Percentiles rank a stretch among this genome's conserved stretches.
phyloP scores from a whole-genome alignment of 1,284 basidiomycete species.

The Ustilago crameri region DNA sequence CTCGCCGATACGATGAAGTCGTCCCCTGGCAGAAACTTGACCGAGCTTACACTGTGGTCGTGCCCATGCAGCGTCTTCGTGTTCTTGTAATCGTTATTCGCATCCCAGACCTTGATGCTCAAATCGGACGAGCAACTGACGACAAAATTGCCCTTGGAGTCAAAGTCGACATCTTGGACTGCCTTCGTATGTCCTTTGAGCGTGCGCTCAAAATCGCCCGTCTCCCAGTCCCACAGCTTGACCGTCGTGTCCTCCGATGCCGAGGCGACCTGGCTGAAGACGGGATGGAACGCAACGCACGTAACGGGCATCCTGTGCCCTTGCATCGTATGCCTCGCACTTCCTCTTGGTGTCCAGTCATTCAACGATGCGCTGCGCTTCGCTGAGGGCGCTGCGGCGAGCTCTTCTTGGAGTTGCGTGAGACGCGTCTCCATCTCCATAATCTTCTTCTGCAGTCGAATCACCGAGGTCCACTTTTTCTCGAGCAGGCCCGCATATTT shows the following conservation, averaged over 20 bases:
- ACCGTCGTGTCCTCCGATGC: slow-evolving; percentile 88
- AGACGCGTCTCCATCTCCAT: slow-evolving; percentile 82
- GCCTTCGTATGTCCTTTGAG: slow-evolving; percentile 91
- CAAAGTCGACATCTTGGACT: slow-evolving; percentile 87
- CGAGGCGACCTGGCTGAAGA: slow-evolving; percentile 82
- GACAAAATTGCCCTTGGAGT: slow-evolving; percentile 81
- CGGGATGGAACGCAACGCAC: slow-evolving; percentile 84
- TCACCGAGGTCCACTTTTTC: slow-evolving; percentile 95
- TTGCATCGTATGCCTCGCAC: slow-evolving; percentile 80
- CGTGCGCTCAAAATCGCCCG: slow-evolving; percentile 88
- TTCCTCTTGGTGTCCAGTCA: slow-evolving; percentile 85
- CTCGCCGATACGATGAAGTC: slow-evolving; percentile 84
- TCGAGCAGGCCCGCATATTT: slow-evolving; percentile 85
- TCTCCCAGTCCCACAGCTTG: slow-evolving; percentile 96
- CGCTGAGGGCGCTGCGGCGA: slow-evolving; percentile 73
- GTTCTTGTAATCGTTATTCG: slow-evolving; percentile 87
- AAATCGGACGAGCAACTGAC: slow-evolving; percentile 89
- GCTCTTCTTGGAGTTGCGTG: slow-evolving; percentile 80
- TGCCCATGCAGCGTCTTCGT: slow-evolving; percentile 86
- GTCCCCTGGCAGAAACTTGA: slow-evolving; percentile 84
- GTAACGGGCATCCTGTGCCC: slow-evolving; percentile 84
- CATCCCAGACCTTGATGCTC: slow-evolving; percentile 91
- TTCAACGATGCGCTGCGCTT: slow-evolving; percentile 76
- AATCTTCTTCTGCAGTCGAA: slow-evolving; percentile 86
- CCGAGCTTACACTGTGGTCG: slow-evolving; percentile 87